Base-by-base conservation (phyloP, 805 yeast species). In the Kodamaea sagamina region DNA sequence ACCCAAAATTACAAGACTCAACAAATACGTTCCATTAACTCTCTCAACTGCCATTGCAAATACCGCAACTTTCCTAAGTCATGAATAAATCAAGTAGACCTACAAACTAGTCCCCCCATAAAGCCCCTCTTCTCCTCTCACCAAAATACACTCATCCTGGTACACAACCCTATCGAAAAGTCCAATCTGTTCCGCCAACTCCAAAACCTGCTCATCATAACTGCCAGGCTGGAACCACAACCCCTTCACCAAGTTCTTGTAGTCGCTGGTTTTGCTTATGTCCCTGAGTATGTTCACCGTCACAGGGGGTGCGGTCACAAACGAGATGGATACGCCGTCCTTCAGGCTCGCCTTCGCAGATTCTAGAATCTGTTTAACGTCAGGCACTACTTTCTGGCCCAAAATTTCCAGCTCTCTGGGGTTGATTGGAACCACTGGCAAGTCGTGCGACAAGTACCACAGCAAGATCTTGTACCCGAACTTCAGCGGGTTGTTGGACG, bases 211-310 rank as follows among this genome's bases (percentile, higher is more conserved):
- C 2, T 58, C 55, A 53, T 84, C 81, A 51, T 77, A 86, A 16
- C 89, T 77, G 0, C 95, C 95, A 0, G 95, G 95, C 56, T 87
- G 95, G 51, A 85, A 81, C 95, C 95, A 88, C 11, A 86, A 65
- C 1, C 83, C 80, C 52, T 75, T 75, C 11, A 84, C 63, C 0
- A 63, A 43, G 11, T 55, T 40, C 22, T 61, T 53, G 44, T 77
- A 62, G 11, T 69, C 69, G 8, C 68, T 60, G 27, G 82, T 55
- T 0, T 72, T 57, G 5, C 71, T 58, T 12, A 73, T 65, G 34
- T 62, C 65, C 27, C 57, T 51, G 24, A 71, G 57, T 0, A 73
- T 68, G 2, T 47, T 38, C 2, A 49, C 49, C 1, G 89, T 78
- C 3, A 82, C 74, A 0, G 58, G 55, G 1, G 95, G 93, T 2